Evolutionary conservation across 768 basidiomycete species (phyloP).

Genomic region (Trametes cubensis): DNA sequence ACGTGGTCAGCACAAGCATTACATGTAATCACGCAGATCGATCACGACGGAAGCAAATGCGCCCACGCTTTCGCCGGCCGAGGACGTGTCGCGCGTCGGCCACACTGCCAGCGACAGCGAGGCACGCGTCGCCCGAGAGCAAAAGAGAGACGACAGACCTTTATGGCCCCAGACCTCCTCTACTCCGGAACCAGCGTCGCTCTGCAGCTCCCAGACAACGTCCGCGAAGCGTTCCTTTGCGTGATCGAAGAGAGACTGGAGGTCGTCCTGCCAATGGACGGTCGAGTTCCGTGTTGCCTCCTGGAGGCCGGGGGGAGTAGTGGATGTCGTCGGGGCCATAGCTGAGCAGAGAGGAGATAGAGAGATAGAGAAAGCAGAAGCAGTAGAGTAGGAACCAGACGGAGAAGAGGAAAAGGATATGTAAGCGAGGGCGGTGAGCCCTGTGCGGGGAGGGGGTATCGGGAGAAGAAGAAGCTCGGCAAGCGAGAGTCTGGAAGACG

Average conservation of each 20-base stretch:
- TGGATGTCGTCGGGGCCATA: constrained; percentile 27
- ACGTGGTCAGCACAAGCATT: not conserved
- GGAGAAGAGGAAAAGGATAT: not conserved
- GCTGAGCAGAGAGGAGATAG: not conserved
- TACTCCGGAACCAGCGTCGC: constrained; percentile 41
- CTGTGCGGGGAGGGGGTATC: constrained; percentile 7
- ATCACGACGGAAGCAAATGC: not conserved
- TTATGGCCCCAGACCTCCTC: constrained; percentile 91
- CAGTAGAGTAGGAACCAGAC: not conserved
- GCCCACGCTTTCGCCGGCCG: no score
- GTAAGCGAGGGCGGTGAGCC: constrained; percentile 1
- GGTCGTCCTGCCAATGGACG: constrained; percentile 76
- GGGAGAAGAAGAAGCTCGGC: not conserved
- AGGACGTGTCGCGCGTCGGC: no score
- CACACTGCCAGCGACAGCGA: not conserved
- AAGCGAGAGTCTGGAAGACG: constrained; percentile 1
- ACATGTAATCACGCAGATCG: constrained; percentile 3
- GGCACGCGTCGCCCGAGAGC: not conserved
- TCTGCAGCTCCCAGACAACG: constrained; percentile 86
- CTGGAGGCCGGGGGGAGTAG: constrained; percentile 54
- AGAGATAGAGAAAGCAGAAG: constrained; percentile 6
- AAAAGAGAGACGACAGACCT: constrained; percentile 52
- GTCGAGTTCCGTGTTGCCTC: constrained; percentile 74
- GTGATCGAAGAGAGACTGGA: constrained; percentile 72
- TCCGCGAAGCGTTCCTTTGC: constrained; percentile 96